These are phyloP conservation scores for Exophiala aquamarina DNA, from an alignment of 2,329 filamentous ascomycete genomes.

Conservation along the genomic window DNA sequence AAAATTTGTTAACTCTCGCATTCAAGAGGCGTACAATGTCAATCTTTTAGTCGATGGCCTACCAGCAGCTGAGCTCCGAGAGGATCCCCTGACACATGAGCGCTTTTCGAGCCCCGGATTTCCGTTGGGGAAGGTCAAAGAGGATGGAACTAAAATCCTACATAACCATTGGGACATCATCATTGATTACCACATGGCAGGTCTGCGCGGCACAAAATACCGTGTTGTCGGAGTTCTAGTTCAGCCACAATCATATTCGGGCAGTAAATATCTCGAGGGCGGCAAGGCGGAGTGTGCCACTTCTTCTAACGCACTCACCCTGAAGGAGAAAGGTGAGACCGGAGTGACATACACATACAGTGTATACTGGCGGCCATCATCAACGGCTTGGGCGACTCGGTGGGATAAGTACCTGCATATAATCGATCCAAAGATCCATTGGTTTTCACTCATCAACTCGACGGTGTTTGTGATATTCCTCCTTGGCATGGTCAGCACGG, in stretches of 20 bases:
- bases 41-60: constrained; percentile 96
- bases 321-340: constrained; percentile 64
- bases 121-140: constrained; percentile 63
- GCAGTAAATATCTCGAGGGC: constrained; percentile 43
- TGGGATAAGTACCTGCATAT: constrained; percentile 99
- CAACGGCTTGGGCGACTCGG: constrained; percentile 89
- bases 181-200: constrained; percentile 82
- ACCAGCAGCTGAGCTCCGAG: constrained; percentile 80
- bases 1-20: constrained; percentile 78
- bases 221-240: constrained; percentile 92
- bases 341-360: constrained; percentile 86
- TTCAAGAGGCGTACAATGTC: constrained; percentile 82
- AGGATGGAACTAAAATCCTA: constrained; percentile 60
- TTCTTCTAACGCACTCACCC: constrained; percentile 50
- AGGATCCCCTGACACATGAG: constrained; percentile 72
- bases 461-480: constrained; percentile 92
- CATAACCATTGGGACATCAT: constrained; percentile 97
- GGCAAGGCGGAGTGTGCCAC: constrained; percentile 64
- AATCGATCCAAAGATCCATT: constrained; percentile 96
- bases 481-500: constrained; percentile 87
- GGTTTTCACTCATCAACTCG: constrained; percentile 97
- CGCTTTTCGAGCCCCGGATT: constrained; percentile 93
- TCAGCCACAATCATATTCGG: constrained; percentile 67
- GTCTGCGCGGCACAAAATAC: constrained; percentile 63
- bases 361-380: constrained; percentile 81